Percentiles rank a stretch among this genome's conserved stretches.
These are phyloP conservation scores for Podospora pseudopauciseta DNA, from an alignment of 495 filamentous ascomycete genomes.

Conservation along the genomic window DNA sequence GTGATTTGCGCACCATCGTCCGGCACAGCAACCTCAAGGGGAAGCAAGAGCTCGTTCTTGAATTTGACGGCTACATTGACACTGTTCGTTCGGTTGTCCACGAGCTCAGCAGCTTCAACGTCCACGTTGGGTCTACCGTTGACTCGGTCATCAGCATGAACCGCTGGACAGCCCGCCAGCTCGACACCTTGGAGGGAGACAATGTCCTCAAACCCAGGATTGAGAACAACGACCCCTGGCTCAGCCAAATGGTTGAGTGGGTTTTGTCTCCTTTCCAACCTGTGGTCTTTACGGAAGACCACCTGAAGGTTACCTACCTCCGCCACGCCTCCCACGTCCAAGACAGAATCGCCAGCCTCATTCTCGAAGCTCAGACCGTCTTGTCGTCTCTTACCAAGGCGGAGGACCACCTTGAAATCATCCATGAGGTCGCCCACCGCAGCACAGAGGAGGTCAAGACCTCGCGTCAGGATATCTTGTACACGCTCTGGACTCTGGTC, in stretches of 20 bases:
- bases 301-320: slow-evolving; percentile 59
- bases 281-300: slow-evolving; percentile 47
- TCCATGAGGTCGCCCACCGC: slow-evolving; percentile 59
- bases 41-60: slow-evolving; percentile 60
- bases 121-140: slow-evolving; percentile 61
- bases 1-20: slow-evolving; percentile 67
- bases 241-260: slow-evolving; percentile 35
- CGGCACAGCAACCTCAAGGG: slow-evolving; percentile 39
- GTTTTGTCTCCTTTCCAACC: slow-evolving; percentile 57
- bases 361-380: slow-evolving; percentile 62
- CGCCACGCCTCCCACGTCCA: slow-evolving; percentile 61
- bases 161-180: slow-evolving; percentile 61
- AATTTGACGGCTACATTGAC: slow-evolving; percentile 65
- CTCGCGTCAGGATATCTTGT: slow-evolving; percentile 57
- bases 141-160: slow-evolving; percentile 63
- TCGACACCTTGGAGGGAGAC: slow-evolving; percentile 53
- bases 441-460: slow-evolving; percentile 48
- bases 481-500: slow-evolving; percentile 64
- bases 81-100: slow-evolving; percentile 52
- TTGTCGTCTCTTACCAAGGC: slow-evolving; percentile 55
- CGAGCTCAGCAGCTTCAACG: slow-evolving; percentile 64
- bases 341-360: slow-evolving; percentile 59
- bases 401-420: slow-evolving; percentile 59
- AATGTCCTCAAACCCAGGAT: slow-evolving; percentile 6
- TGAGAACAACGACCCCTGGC: slow-evolving; percentile 38